Percentiles rank a stretch among this genome's conserved stretches.
Evolutionary conservation across 2,329 filamentous ascomycete species (phyloP).

Genomic region (Bipolaris victoriae): DNA sequence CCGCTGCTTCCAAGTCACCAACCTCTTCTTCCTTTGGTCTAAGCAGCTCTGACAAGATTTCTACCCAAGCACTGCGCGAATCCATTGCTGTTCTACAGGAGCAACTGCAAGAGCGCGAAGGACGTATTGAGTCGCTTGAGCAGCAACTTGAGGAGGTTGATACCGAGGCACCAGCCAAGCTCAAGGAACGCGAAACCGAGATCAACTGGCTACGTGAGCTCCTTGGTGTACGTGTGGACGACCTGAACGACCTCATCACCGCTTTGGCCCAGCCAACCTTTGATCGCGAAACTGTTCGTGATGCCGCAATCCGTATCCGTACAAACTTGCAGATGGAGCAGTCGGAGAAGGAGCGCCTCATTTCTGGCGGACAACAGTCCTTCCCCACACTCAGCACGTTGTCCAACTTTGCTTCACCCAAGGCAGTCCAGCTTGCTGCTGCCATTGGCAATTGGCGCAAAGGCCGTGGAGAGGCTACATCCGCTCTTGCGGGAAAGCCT

Average conservation of each 20-base stretch:
- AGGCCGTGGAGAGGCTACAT: slow-evolving; percentile 57
- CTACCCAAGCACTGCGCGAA: slow-evolving; percentile 90
- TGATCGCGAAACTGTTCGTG: slow-evolving; percentile 79
- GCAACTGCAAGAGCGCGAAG: slow-evolving; percentile 92
- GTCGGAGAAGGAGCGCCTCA: slow-evolving; percentile 86
- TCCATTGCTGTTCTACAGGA: slow-evolving; percentile 97
- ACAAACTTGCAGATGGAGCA: slow-evolving; percentile 98
- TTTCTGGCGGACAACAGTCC: slow-evolving; percentile 65
- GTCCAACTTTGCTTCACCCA: slow-evolving; percentile 78
- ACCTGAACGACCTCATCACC: slow-evolving; percentile 88
- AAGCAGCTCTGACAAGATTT: slow-evolving; percentile 79
- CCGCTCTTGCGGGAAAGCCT: slow-evolving; percentile 51
- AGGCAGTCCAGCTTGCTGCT: slow-evolving; percentile 89
- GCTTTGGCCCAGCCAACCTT: slow-evolving; percentile 76
- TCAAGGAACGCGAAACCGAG: slow-evolving; percentile 91
- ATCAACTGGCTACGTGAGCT: slow-evolving; percentile 95
- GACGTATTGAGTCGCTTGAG: slow-evolving; percentile 86
- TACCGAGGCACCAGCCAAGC: slow-evolving; percentile 77
- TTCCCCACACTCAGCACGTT: slow-evolving; percentile 79
- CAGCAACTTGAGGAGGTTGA: slow-evolving; percentile 71
- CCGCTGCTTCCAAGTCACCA: slow-evolving; percentile 63
- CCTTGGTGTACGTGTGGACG: slow-evolving; percentile 85
- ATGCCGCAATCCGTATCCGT: slow-evolving; percentile 89
- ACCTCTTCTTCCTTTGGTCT: slow-evolving; percentile 47
- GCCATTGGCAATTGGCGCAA: slow-evolving; percentile 97